A percentile compares a stretch with the other conserved stretches of the same genome.
These are phyloP conservation scores for Musa acuminata DNA, from an alignment of 176 grass and related monocot species.

Conservation along the genomic window DNA sequence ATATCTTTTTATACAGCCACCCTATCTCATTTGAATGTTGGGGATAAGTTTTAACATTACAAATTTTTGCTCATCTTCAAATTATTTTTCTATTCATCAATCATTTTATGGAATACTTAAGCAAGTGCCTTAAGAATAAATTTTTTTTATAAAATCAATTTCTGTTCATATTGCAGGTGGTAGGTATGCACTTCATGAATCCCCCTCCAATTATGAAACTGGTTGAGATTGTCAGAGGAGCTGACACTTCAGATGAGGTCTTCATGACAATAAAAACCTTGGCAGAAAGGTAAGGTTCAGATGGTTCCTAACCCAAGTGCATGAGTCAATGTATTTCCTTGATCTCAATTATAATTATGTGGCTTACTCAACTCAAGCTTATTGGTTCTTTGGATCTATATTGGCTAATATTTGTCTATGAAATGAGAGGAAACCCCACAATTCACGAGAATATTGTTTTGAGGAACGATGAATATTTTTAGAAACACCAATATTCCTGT, in stretches of 20 bases:
- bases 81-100: neutral
- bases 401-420: neutral
- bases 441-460: neutral
- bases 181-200: conserved; percentile 96
- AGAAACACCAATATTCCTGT: neutral
- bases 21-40: neutral
- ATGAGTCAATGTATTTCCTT: neutral
- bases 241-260: conserved; percentile 72
- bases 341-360: neutral
- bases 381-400: neutral
- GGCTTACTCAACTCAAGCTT: neutral
- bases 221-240: conserved; percentile 87
- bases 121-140: neutral
- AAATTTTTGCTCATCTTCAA: neutral
- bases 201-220: conserved; percentile 92
- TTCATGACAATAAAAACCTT: conserved; percentile 64
- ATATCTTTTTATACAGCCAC: too few relatives aligned
- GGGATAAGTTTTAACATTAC: neutral
- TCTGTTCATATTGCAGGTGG: conserved; percentile 41
- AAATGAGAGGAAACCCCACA: neutral
- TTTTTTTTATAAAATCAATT: neutral
- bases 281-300: conserved; percentile 45
- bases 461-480: neutral
- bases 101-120: neutral
- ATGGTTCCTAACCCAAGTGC: neutral